Evolutionary conservation across 2,329 filamentous ascomycete genomes (phyloP).

Genomic region (Eurotiales sp.): DNA sequence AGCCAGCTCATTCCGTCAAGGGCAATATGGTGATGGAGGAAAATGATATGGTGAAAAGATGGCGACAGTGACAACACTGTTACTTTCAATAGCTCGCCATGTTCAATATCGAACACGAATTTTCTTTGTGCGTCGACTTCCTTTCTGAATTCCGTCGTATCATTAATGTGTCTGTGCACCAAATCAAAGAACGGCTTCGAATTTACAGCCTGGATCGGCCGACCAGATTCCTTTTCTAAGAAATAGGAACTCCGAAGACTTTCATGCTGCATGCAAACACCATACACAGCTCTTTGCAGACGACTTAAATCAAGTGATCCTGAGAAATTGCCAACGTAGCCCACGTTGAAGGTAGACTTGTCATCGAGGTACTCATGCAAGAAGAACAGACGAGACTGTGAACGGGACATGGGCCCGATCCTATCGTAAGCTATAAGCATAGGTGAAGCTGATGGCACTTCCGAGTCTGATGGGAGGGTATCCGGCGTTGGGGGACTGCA

Average conservation of each 20-base stretch:
- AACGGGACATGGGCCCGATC: neutral
- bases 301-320: neutral
- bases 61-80: conserved; percentile 33
- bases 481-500: no score
- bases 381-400: neutral
- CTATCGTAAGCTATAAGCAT: no score
- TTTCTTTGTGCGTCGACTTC: conserved; percentile 18
- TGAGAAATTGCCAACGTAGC: neutral
- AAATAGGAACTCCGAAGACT: neutral
- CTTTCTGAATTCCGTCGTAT: conserved; percentile 13
- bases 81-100: conserved; percentile 21
- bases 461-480: no score
- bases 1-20: conserved; percentile 45
- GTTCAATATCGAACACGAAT: conserved; percentile 35
- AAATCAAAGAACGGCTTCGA: neutral
- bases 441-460: no score
- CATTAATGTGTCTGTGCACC: neutral
- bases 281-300: neutral
- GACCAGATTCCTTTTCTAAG: neutral
- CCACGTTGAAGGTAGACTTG: neutral
- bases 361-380: neutral
- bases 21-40: conserved; percentile 46
- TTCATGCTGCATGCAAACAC: neutral
- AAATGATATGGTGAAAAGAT: conserved; percentile 35
- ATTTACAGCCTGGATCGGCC: neutral